Evolutionary conservation across 2,329 filamentous ascomycete species (phyloP), one percentile per base, ranked within the genome.

Genomic region (Calonectria pteridis): DNA sequence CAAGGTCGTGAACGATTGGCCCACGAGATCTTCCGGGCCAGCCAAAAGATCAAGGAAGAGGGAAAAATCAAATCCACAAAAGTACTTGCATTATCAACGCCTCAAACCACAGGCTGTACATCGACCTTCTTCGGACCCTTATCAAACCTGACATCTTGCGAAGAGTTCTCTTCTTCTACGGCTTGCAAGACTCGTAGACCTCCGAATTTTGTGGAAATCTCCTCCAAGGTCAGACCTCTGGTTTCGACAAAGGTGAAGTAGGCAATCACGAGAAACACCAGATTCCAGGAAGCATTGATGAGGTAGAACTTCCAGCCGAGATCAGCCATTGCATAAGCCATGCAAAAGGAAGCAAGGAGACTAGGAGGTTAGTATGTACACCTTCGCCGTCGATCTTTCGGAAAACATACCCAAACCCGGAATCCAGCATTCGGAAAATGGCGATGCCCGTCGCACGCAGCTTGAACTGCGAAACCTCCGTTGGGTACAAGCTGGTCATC

Each of bases 401-500:
- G 13, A 13, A 14, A n/a, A 76, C 77, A 6, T 68, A 83, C 82
- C 81, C 79, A 49, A 81, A 79, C n/a, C 73, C 67, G 28, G 77
- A 75, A 35, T 81, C 79, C 3, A 83, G 67, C 64, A 82, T 77
- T 37, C 78, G 77, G 64, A 81, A 83, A 2, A 83, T 76, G 2
- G 81, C 81, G 35, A 83, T 77, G 5, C 83, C 82, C 0, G 78
- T 79, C 1, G 82, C 78, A 7, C 84, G 80, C 2, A 84, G 74
- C 33, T 82, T 80, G 74, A 80, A 84, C 9, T 78, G 81, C 1
- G 81, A 79, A 6, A 84, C 79, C 53, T 84, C 82, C 0, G 82
- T 80, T 3, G 82, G 82, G 55, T 84, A 84, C 31, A 84, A 59
- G 35, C 79, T 81, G 1, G 82, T 82, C 75, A 84, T 78, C 1